phyloP scores from a whole-genome alignment of 306 rosid genomes.

The Medicago ruthenica region DNA sequence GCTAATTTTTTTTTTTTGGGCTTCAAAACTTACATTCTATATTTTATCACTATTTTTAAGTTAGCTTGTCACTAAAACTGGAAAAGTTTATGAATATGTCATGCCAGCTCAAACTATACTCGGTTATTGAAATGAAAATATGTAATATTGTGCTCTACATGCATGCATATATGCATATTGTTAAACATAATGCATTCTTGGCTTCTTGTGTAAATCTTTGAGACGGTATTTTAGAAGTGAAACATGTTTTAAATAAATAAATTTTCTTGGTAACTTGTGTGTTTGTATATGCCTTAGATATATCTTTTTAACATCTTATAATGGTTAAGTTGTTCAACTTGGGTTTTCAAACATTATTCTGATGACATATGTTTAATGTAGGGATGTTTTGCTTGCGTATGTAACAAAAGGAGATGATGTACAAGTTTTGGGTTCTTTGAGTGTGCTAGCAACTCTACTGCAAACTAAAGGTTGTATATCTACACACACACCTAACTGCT shows the following conservation, averaged over 20 bases:
- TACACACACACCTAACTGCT: background rate
- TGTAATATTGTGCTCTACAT: constrained; percentile 13
- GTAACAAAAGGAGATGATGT: constrained; percentile 71
- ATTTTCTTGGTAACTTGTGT: constrained; percentile 13
- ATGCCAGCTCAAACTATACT: constrained; percentile 15
- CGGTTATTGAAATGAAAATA: constrained; percentile 13
- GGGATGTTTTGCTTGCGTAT: constrained; percentile 81
- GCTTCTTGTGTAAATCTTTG: constrained; percentile 27
- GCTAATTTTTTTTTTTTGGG: background rate
- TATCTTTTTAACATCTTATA: constrained; percentile 16
- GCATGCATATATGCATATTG: background rate
- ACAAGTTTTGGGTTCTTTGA: constrained; percentile 80
- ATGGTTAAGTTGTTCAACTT: constrained; percentile 28
- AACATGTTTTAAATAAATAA: constrained; percentile 17
- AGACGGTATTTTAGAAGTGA: constrained; percentile 5
- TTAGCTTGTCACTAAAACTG: constrained; percentile 7
- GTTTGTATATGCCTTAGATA: constrained; percentile 5
- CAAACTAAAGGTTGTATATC: constrained; percentile 81
- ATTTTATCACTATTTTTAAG: constrained; percentile 8
- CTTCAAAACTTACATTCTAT: constrained; percentile 6
- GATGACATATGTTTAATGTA: constrained; percentile 45
- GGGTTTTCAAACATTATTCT: constrained; percentile 3
- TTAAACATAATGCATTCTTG: constrained; percentile 10
- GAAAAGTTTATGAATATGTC: constrained; percentile 13
- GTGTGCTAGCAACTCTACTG: constrained; percentile 78